A percentile compares a stretch with the other conserved stretches of the same genome.
phyloP scores from a whole-genome alignment of 371 early-diverging fungal species.

The Mucor irregularis region DNA sequence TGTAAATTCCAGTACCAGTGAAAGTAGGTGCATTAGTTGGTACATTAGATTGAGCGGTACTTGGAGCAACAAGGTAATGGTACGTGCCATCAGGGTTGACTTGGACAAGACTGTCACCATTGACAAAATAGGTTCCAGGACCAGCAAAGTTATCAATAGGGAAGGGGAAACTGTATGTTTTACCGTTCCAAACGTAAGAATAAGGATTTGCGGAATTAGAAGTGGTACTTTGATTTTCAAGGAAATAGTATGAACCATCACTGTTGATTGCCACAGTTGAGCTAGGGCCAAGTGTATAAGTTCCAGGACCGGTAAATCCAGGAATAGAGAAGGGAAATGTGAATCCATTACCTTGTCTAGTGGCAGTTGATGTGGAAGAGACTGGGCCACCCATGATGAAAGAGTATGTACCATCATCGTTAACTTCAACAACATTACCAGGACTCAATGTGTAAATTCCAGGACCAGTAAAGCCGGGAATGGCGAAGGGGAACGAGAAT shows the following conservation, averaged over 20 bases:
- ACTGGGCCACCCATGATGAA: neutral
- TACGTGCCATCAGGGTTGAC: neutral
- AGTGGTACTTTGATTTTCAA: neutral
- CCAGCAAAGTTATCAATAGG: neutral
- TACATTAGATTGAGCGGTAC: neutral
- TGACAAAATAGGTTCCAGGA: neutral
- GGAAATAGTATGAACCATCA: neutral
- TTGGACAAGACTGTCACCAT: neutral
- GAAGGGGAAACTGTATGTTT: neutral
- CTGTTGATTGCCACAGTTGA: neutral
- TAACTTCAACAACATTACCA: slow-evolving; percentile 8
- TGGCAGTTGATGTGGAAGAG: neutral
- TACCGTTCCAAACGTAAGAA: neutral
- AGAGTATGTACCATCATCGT: neutral
- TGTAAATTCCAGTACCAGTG: neutral
- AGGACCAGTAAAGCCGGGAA: slow-evolving; percentile 8
- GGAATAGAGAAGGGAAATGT: neutral
- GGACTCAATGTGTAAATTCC: slow-evolving; percentile 11
- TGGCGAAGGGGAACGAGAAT: neutral
- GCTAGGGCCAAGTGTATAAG: neutral
- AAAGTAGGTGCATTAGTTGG: neutral
- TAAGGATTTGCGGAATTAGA: neutral
- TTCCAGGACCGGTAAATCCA: neutral
- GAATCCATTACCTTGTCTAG: neutral
- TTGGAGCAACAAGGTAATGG: neutral